These are phyloP conservation scores for Puccinia triticina DNA, from an alignment of 1,284 basidiomycete species.

Conservation along the genomic window DNA sequence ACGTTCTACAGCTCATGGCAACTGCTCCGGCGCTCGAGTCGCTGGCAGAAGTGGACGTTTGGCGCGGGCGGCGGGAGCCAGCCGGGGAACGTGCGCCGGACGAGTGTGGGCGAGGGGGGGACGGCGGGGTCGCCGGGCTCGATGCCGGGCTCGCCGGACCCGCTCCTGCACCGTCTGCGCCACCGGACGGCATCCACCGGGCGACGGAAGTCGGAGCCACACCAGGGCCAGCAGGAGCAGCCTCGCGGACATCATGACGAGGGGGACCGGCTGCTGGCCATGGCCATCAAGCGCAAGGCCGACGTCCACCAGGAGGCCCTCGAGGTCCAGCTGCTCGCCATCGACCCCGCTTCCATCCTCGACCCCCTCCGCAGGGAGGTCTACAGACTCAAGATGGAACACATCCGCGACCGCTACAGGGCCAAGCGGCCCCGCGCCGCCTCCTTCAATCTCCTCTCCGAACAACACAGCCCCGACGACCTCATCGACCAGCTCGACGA, in stretches of 20 bases:
- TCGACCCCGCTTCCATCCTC: neutral
- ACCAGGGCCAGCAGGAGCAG: neutral
- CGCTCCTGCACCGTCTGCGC: too few relatives aligned
- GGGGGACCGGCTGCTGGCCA: neutral
- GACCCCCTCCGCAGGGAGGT: conserved; percentile 5
- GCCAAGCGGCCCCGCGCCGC: neutral
- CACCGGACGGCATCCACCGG: neutral
- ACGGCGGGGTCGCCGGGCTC: too few relatives aligned
- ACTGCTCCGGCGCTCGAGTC: neutral
- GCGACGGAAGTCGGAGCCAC: neutral
- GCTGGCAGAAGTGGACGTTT: neutral
- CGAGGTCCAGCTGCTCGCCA: conserved; percentile 2
- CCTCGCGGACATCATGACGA: neutral
- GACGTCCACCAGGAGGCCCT: neutral
- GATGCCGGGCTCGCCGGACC: too few relatives aligned
- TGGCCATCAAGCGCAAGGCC: conserved; percentile 12
- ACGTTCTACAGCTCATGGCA: conserved; percentile 13
- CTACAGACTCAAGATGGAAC: conserved; percentile 18
- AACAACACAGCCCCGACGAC: neutral
- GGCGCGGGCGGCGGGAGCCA: neutral
- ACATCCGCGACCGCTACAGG: neutral
- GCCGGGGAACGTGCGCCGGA: too few relatives aligned
- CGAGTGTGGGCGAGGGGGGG: too few relatives aligned
- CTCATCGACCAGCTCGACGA: neutral
- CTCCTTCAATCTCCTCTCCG: too few relatives aligned